Evolutionary conservation across 1,139 yeast genomes (phyloP).

Genomic region (Magnusiomyces fungicola): DNA sequence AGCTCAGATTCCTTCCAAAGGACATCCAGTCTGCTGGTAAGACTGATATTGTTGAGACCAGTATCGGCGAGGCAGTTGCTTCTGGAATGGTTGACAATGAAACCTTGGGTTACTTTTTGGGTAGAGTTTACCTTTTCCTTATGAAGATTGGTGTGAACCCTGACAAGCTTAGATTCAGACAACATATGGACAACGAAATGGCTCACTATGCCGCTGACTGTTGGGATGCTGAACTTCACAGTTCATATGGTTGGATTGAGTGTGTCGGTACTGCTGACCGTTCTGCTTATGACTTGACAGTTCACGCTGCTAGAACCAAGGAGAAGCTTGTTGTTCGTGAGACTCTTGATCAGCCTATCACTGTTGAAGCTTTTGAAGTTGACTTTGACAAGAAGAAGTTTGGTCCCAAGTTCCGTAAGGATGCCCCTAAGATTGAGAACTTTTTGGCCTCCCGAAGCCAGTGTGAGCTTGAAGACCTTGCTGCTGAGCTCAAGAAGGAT

Average conservation of each 20-base stretch:
- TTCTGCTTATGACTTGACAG: conserved; percentile 94
- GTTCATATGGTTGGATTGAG: conserved; percentile 98
- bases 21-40: conserved; percentile 81
- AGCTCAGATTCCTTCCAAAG: conserved; percentile 74
- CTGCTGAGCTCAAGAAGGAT: conserved; percentile 54
- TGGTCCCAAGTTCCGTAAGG: conserved; percentile 96
- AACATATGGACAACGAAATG: conserved; percentile 98
- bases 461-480: conserved; percentile 74
- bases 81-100: conserved; percentile 89
- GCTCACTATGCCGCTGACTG: conserved; percentile 99
- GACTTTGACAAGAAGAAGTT: conserved; percentile 89
- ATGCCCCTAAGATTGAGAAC: conserved; percentile 85
- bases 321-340: conserved; percentile 93
- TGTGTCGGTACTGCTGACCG: conserved; percentile 99
- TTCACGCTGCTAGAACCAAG: conserved; percentile 90
- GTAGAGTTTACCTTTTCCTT: conserved; percentile 82
- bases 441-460: conserved; percentile 73
- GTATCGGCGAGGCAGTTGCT: conserved; percentile 85
- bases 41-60: conserved; percentile 53
- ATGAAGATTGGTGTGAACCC: conserved; percentile 85
- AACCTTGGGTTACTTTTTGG: conserved; percentile 94
- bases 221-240: conserved; percentile 98
- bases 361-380: conserved; percentile 76
- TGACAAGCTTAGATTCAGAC: conserved; percentile 85
- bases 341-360: conserved; percentile 72